Evolutionary conservation across 345 rosid species (phyloP), one percentile per base, ranked within the genome.

Genomic region (Trapa bicornis): DNA sequence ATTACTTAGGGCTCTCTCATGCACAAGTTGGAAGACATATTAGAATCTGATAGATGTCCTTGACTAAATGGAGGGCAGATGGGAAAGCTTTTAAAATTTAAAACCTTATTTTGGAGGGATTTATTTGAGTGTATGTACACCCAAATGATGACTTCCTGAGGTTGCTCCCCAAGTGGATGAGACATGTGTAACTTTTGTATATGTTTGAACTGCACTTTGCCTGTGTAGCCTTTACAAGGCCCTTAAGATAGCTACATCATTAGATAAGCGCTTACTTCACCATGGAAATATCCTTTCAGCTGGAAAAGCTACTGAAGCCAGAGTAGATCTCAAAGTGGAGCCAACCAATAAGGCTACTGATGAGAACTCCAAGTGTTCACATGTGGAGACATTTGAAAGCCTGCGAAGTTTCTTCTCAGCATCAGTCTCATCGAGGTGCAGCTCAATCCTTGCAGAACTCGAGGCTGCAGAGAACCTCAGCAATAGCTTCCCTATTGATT

Each of bases 381-480:
- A 67, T 50, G 66, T 58, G 63, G 78, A 80, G 56, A 66, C 67
- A 36, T 73, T 70, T 74, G 71, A 82, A 71, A 80, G 65, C 64
- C 80, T 77, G 14, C 78, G 60, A 69, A 67, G 74, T 22, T 79
- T 80, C 57, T 74, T 76, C 43, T 66, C 70, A 1, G 73, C 68
- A 36, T 74, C 84, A 4, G 58, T 67, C 56, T 67, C 66, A 4
- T 50, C 74, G n/a, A 73, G 76, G 64, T 67, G 75, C 15, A 13
- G 65, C 65, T 62, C 80, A 1, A 17, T 82, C 65, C 68, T 82
- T 64, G 67, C 78, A 47, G 68, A 79, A 65, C 79, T 85, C 42
- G 79, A 78, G 71, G 80, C 81, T 39, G 85, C 88, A 16, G 89
- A 85, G 78, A 70, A 70, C 71, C 72, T 65, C 29, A 77, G 80